Percentiles rank a stretch among this genome's conserved stretches.
phyloP scores from a whole-genome alignment of 306 rosid genomes.

The Cicer chorassanicum region DNA sequence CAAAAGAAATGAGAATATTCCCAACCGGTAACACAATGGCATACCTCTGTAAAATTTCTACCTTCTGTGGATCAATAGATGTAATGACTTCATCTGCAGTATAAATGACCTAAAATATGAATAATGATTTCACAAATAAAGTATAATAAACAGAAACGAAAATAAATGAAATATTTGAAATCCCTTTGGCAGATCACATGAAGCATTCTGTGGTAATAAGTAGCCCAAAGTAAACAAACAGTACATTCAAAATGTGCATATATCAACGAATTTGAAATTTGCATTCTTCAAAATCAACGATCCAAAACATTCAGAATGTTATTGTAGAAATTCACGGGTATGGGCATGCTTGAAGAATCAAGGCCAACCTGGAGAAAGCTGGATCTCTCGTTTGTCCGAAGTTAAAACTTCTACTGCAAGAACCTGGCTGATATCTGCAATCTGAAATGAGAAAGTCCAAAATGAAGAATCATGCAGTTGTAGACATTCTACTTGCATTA shows the following conservation, averaged over 20 bases:
- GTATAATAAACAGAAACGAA: conserved; percentile 35
- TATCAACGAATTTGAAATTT: conserved; percentile 21
- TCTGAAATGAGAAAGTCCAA: conserved; percentile 57
- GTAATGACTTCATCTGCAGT: conserved; percentile 81
- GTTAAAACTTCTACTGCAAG: conserved; percentile 81
- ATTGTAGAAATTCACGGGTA: conserved; percentile 27
- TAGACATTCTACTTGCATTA: conserved; percentile 39
- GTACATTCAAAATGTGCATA: conserved; percentile 33
- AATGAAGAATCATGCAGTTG: conserved; percentile 35
- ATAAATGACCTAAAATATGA: conserved; percentile 39
- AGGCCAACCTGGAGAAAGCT: conserved; percentile 80
- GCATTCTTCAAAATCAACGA: conserved; percentile 35
- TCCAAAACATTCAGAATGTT: conserved; percentile 34
- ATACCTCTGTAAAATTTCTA: conserved; percentile 90
- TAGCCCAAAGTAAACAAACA: conserved; percentile 37
- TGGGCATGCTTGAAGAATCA: conserved; percentile 39
- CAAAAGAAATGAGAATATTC: conserved; percentile 27
- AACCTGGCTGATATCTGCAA: conserved; percentile 86
- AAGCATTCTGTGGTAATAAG: conserved; percentile 33
- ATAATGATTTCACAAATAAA: conserved; percentile 25
- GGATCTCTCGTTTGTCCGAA: conserved; percentile 74
- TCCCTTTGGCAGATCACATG: conserved; percentile 12
- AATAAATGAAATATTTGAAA: conserved; percentile 37
- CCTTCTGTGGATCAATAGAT: conserved; percentile 89
- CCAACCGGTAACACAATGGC: conserved; percentile 13